phyloP scores from a whole-genome alignment of 2,329 filamentous ascomycete species.

The Lanzia echinophila region DNA sequence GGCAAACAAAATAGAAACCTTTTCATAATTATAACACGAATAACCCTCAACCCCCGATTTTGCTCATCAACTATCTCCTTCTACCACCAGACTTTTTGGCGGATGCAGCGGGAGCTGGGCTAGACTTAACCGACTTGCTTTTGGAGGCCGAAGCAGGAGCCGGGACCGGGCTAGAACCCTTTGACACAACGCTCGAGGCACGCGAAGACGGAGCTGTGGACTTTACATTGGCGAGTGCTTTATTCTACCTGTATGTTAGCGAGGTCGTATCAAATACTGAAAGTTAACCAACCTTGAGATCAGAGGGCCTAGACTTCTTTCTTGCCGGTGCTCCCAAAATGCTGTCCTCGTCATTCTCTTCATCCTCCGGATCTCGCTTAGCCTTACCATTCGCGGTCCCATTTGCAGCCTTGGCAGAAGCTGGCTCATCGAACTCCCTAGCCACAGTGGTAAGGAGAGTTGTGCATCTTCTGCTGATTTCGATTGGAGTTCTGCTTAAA shows the following conservation, averaged over 20 bases:
- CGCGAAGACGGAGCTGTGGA: conserved; percentile 65
- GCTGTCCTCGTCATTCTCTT: conserved; percentile 77
- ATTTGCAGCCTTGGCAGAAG: conserved; percentile 44
- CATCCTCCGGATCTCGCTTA: conserved; percentile 72
- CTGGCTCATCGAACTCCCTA: conserved; percentile 77
- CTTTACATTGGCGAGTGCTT: conserved; percentile 85
- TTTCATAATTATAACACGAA: conserved; percentile 5
- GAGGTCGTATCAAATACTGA: conserved; percentile 8
- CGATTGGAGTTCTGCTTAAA: conserved; percentile 84
- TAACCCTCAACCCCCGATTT: no score
- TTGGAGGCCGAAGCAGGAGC: conserved; percentile 31
- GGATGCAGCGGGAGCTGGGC: no score
- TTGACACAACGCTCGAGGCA: conserved; percentile 82
- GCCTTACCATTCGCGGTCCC: conserved; percentile 55
- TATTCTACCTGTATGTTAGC: conserved; percentile 58
- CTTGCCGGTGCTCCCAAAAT: conserved; percentile 78
- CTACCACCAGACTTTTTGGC: no score
- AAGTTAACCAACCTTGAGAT: conserved; percentile 53
- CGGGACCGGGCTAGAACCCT: conserved; percentile 46
- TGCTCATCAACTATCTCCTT: conserved; percentile 30
- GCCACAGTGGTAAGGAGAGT: conserved; percentile 92
- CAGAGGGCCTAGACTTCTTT: conserved; percentile 81
- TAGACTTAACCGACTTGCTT: conserved; percentile 37
- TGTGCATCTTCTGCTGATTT: conserved; percentile 86
- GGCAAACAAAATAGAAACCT: not conserved